Evolutionary conservation across 202 grass and related monocot species (phyloP).

Genomic region (Digitaria exilis): DNA sequence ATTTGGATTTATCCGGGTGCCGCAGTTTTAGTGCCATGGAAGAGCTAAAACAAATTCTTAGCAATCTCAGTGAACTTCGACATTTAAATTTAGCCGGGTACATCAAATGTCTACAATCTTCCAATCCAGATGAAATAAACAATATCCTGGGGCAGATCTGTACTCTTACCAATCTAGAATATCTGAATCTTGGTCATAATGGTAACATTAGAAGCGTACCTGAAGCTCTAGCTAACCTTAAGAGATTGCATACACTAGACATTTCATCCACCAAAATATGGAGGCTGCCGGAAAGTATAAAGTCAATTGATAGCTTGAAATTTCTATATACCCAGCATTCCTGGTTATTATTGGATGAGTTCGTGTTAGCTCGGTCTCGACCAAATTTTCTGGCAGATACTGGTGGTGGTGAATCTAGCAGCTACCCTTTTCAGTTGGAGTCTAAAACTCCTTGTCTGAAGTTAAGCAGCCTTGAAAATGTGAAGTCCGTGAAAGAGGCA

Average conservation of each 20-base stretch:
- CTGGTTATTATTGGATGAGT: too few relatives aligned
- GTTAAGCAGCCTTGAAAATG: constrained; percentile 17
- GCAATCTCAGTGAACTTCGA: neutral
- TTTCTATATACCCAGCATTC: neutral
- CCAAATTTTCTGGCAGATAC: too few relatives aligned
- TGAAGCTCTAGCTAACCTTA: neutral
- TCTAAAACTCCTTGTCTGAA: neutral
- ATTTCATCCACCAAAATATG: neutral
- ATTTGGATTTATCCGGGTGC: constrained; percentile 9
- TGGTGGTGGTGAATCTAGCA: too few relatives aligned
- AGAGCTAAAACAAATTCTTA: neutral
- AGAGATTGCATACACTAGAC: neutral
- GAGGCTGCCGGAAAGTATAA: neutral
- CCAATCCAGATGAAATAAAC: neutral
- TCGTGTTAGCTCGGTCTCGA: neutral
- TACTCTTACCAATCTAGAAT: neutral
- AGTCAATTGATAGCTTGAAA: neutral
- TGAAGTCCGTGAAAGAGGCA: neutral
- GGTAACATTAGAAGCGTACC: neutral
- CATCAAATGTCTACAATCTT: too few relatives aligned
- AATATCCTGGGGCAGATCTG: neutral
- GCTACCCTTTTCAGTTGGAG: neutral
- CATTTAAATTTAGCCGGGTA: neutral
- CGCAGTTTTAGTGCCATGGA: neutral
- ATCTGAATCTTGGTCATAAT: neutral